Percentiles rank a stretch among this genome's conserved stretches.
Conservation (phyloP, 106 monocot genomes). For the Dactylorhiza incarnata region DNA sequence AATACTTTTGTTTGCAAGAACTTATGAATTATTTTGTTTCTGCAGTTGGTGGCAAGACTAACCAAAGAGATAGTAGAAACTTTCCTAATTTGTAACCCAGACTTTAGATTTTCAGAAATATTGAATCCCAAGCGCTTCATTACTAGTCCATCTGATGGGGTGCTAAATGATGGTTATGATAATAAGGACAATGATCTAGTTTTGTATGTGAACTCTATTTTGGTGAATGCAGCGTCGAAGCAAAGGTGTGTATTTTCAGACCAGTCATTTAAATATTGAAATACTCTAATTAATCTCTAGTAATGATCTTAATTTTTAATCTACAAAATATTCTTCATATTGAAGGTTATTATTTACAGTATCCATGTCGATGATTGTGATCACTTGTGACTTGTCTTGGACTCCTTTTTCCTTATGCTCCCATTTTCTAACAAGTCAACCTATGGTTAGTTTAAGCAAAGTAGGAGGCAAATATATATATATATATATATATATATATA, state of each 20-base stretch:
- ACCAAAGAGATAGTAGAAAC: slow-evolving; percentile 71
- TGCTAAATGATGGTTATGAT: slow-evolving; percentile 77
- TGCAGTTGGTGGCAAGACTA: slow-evolving; percentile 71
- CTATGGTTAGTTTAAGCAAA: neutral
- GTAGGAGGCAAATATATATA: neutral
- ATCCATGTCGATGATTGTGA: neutral
- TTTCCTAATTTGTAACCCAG: slow-evolving; percentile 69
- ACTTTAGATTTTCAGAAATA: slow-evolving; percentile 67
- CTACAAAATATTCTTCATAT: neutral
- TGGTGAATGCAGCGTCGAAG: slow-evolving; percentile 50
- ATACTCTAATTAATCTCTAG: neutral
- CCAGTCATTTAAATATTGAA: neutral
- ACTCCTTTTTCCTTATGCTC: neutral
- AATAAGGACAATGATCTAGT: slow-evolving; percentile 91
- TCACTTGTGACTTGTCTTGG: neutral
- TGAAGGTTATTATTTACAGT: neutral
- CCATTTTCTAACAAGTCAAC: neutral
- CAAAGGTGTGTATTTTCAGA: slow-evolving; percentile 49
- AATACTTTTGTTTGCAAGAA: neutral
- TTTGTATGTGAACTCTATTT: slow-evolving; percentile 60
- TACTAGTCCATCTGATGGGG: slow-evolving; percentile 70
- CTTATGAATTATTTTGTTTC: neutral
- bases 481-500: neutral
- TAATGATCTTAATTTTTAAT: neutral
- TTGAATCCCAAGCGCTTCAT: slow-evolving; percentile 74